phyloP scores from a whole-genome alignment of 768 basidiomycete species.

The Ramaria sp. region DNA sequence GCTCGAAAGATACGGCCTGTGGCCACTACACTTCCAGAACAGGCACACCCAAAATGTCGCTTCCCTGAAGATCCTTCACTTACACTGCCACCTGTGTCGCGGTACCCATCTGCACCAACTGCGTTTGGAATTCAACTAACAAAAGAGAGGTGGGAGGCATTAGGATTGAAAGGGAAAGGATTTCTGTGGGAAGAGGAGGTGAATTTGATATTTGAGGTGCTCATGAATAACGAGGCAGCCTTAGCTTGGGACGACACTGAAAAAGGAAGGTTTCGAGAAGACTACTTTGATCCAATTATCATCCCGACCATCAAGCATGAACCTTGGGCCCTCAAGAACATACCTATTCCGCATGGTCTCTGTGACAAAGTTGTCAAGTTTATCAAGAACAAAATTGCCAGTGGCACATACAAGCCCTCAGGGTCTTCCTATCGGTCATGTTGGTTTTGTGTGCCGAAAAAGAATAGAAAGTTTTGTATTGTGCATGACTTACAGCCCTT shows the following conservation, averaged over 20 bases:
- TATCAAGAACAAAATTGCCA: no score
- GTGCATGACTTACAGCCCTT: no score
- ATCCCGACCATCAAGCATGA: slow-evolving; percentile 26
- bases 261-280: slow-evolving; percentile 15
- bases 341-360: no score
- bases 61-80: slow-evolving; percentile 5
- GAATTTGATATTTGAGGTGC: slow-evolving; percentile 22
- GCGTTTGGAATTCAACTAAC: slow-evolving; percentile 12
- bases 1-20: slow-evolving; percentile 20
- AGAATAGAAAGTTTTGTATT: no score
- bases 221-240: slow-evolving; percentile 14
- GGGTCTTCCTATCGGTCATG: no score
- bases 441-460: no score
- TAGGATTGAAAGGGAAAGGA: no score
- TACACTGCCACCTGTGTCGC: slow-evolving; percentile 10
- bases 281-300: slow-evolving; percentile 20
- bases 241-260: slow-evolving; percentile 13
- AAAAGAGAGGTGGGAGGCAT: slow-evolving; percentile 8
- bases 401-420: no score
- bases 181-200: slow-evolving; percentile 26
- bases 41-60: slow-evolving; percentile 10
- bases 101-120: slow-evolving; percentile 6
- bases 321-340: slow-evolving; percentile 25
- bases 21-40: slow-evolving; percentile 18
- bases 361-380: no score